Base-by-base conservation (phyloP, 1,139 yeast genomes). In the Suhomyces anneliseae region DNA sequence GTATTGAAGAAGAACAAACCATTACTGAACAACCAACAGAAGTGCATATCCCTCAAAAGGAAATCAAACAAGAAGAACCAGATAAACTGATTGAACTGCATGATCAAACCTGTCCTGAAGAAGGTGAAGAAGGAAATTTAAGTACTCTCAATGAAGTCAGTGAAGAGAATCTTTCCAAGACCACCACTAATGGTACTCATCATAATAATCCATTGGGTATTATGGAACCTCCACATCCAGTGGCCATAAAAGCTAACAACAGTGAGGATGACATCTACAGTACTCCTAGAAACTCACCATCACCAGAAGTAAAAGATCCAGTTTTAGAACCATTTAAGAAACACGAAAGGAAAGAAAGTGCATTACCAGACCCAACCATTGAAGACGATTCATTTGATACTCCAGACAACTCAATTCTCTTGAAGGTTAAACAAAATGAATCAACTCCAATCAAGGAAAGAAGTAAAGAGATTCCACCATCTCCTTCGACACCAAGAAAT, bases 291-390 rank as follows among this genome's bases (percentile, higher is more conserved):
- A 40, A 33, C 27, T 43, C 50, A 27, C 50, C 50, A 24, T 29
- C 39, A 10, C 19, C 32, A 2, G 45, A 42, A 11, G 11, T 9
- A 6, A 8, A 24, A 6, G 27, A 8, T 9, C 32, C 19, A 27
- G 19, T 32, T 9, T 12, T 3, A 8, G 7, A 8, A 7, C 29
- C 8, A 7, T 39, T 27, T 29, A 40, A 40, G 35, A 47, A 45
- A 38, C 50, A 45, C 34, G 45, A 50, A 27, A 38, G 54, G 7
- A 46, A 39, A 9, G 54, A 38, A 26, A 50, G 54, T 27, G 27
- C 43, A 24, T 45, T 54, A 7, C 59, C 59, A 6, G 59, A 56
- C 6, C 59, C 59, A 5, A 54, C 54, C 9, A 54, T 55, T 11
- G 55, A 50, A 36, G 46, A 46, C 29, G 45, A 43, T 24, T 44